Evolutionary conservation across 768 basidiomycete genomes (phyloP), one percentile per base, ranked within the genome.

Genomic region (Suillus bovinus): DNA sequence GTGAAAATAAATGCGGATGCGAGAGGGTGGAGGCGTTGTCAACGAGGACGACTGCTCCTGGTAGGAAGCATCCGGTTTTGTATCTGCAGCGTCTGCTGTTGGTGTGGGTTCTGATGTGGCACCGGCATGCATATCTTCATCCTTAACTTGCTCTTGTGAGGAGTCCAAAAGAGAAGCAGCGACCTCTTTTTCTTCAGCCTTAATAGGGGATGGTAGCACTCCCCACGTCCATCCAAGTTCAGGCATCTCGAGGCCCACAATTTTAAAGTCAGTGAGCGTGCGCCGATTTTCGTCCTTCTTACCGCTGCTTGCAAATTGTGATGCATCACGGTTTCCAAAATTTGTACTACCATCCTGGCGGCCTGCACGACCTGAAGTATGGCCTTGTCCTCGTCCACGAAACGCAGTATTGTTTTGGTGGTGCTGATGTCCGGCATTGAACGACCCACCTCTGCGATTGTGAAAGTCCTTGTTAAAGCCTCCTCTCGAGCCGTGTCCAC

Each of bases 211-310:
- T 36, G 84, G 85, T 58, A 86, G 70, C 57, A 79, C 68, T 63
- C 94, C 94, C 96, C 96, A 98, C 56, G 80, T 83, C 96, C 96
- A 98, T 67, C 78, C 80, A 62, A 97, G 79, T 67, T 90, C 88
- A 68, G 82, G 86, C 67, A 97, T 90, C 72, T 92, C 87, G 68
- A 98, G 81, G 31, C 91, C 95, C 71, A 96, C 82, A 73, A 99
- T 94, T 79, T 96, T 93, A 85, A 99, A 99, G 79, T 99, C 96
- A 41, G 95, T 98, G 68, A 99, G 87, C 34, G 96, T 97, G 69
- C 93, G 86, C 71, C 89, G 86, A 72, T 90, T 90, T 75, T 94
- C 92, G 72, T 93, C 91, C 76, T 89, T 90, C 84, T 92, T 92
- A 82, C 88, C 86, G 71, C 77, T 71, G 54, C 75, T 76, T 69